Conservation (phyloP, 441 rosid species). For the Gossypium trilobum region DNA sequence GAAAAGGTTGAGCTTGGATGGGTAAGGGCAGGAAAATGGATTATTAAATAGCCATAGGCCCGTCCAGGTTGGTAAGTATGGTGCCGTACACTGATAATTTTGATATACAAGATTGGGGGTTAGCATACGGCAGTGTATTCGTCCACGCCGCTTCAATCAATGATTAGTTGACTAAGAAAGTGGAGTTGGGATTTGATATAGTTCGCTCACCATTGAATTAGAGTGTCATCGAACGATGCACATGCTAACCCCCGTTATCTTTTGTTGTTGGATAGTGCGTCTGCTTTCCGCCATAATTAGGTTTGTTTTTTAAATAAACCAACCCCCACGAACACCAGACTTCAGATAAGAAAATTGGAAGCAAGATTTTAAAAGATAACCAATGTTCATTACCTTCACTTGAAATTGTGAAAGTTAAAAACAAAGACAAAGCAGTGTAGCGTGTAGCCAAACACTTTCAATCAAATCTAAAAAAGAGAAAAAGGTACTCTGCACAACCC, state of each 20-base stretch:
- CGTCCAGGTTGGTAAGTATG: no score
- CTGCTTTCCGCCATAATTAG: neutral
- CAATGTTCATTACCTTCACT: neutral
- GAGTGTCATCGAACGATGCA: neutral
- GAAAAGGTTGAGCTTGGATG: neutral
- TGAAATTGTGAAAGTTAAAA: neutral
- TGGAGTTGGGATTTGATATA: no score
- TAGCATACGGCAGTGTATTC: no score
- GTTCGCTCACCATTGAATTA: neutral
- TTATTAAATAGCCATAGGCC: neutral
- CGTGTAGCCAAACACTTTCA: neutral
- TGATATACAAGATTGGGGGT: no score
- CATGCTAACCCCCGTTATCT: neutral
- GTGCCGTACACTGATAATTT: no score
- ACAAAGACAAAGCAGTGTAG: neutral
- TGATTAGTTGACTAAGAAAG: no score
- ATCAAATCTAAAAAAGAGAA: neutral
- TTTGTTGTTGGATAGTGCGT: no score
- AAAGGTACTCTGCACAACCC: slow-evolving; percentile 31
- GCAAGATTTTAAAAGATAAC: neutral
- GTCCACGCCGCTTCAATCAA: no score
- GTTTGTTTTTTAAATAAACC: no score
- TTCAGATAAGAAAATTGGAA: neutral
- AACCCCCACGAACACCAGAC: no score
- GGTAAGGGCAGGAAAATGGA: neutral